A percentile compares a stretch with the other conserved stretches of the same genome.
These are phyloP conservation scores for Scolecobasidium constrictum DNA, from an alignment of 2,329 filamentous ascomycete genomes.

Conservation along the genomic window DNA sequence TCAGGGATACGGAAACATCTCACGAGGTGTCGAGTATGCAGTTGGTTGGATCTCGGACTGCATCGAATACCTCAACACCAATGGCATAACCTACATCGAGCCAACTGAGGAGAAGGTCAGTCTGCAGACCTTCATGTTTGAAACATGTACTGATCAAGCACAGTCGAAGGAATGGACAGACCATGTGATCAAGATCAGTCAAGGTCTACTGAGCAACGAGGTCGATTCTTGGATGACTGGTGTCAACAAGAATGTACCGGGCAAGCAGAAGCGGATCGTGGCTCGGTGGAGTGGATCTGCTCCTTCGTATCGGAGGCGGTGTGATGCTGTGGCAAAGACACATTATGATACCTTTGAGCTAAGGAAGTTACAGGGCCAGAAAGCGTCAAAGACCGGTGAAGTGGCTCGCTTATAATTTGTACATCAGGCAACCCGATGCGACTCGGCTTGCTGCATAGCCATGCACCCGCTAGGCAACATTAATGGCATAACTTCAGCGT, in stretches of 20 bases:
- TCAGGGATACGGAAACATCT: slow-evolving; percentile 8
- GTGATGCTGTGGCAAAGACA: not conserved
- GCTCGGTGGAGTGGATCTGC: slow-evolving; percentile 5
- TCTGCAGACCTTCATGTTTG: not conserved
- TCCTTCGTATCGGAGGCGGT: not conserved
- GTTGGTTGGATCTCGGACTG: slow-evolving; percentile 7
- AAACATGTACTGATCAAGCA: not conserved
- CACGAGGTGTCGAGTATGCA: slow-evolving; percentile 7
- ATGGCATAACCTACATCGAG: slow-evolving; percentile 7
- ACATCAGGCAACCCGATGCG: too few species aligned
- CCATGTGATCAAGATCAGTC: slow-evolving; percentile 2
- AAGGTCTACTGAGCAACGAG: slow-evolving; percentile 4
- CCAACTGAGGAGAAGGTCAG: slow-evolving; percentile 2
- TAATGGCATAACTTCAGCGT: too few species aligned
- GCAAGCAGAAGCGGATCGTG: slow-evolving; percentile 6
- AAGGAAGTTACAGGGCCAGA: too few species aligned
- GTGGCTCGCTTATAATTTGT: too few species aligned
- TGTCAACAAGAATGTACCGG: slow-evolving; percentile 7
- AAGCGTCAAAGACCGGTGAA: too few species aligned
- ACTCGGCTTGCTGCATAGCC: too few species aligned
- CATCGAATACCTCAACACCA: not conserved
- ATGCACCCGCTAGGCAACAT: too few species aligned
- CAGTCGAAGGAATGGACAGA: slow-evolving; percentile 7
- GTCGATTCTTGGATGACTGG: slow-evolving; percentile 9
- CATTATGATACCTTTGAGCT: slow-evolving; percentile 1